Evolutionary conservation across 1,284 basidiomycete species (phyloP).

Genomic region (Pseudozyma sp.): DNA sequence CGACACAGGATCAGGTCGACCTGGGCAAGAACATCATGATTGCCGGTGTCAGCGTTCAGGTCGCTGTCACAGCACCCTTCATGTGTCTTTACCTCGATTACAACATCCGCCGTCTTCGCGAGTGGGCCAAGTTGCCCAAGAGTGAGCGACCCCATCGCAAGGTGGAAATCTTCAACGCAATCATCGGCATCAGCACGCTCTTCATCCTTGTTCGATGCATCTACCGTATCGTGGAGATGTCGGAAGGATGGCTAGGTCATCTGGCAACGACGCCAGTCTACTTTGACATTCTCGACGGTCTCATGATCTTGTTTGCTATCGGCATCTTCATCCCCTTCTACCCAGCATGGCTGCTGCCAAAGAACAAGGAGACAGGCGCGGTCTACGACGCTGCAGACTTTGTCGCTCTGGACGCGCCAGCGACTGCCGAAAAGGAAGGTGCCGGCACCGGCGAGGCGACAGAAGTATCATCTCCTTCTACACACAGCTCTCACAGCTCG

Average conservation of each 20-base stretch:
- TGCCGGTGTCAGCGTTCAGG: slow-evolving; percentile 45
- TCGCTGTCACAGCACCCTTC: slow-evolving; percentile 45
- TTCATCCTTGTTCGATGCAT: slow-evolving; percentile 49
- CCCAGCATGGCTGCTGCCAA: slow-evolving; percentile 31
- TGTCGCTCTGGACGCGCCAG: neutral
- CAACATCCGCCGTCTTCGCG: slow-evolving; percentile 37
- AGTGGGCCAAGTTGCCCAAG: slow-evolving; percentile 26
- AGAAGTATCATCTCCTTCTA: neutral
- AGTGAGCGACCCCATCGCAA: slow-evolving; percentile 17
- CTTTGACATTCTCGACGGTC: slow-evolving; percentile 41
- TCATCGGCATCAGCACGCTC: slow-evolving; percentile 38
- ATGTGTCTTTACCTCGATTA: slow-evolving; percentile 43
- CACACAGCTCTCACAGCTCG: slow-evolving; percentile 8
- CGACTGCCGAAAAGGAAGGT: slow-evolving; percentile 22
- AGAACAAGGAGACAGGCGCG: slow-evolving; percentile 14
- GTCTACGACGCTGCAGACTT: slow-evolving; percentile 26
- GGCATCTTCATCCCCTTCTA: slow-evolving; percentile 46
- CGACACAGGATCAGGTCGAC: slow-evolving; percentile 12
- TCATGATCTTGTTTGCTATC: slow-evolving; percentile 48
- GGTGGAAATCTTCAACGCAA: slow-evolving; percentile 31
- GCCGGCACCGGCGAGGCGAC: neutral
- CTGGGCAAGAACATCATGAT: slow-evolving; percentile 41
- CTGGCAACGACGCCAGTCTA: slow-evolving; percentile 35
- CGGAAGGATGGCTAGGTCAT: slow-evolving; percentile 43
- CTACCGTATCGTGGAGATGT: slow-evolving; percentile 53